phyloP scores from a whole-genome alignment of 208 protist species.

The Crithidia bombi region DNA sequence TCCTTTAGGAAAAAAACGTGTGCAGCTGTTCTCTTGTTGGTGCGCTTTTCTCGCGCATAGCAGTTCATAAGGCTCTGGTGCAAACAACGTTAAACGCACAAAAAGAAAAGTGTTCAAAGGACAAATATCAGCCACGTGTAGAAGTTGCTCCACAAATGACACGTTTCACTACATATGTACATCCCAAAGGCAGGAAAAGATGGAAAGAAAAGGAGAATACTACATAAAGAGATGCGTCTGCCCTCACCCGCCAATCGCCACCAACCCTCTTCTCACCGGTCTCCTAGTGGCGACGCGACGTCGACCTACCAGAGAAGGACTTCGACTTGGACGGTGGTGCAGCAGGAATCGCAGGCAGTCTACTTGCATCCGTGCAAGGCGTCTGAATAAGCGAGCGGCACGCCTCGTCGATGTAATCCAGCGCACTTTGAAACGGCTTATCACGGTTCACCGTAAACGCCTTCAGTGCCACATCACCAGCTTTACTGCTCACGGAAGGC shows the following conservation, averaged over 20 bases:
- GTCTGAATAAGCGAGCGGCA: constrained; percentile 37
- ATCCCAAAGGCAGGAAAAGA: neutral
- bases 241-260: too few relatives aligned
- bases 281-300: constrained; percentile 21
- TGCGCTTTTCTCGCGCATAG: too few relatives aligned
- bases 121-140: neutral
- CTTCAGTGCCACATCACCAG: neutral
- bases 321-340: constrained; percentile 36
- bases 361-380: constrained; percentile 25
- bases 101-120: constrained; percentile 7
- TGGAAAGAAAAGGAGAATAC: constrained; percentile 4
- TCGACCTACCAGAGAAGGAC: constrained; percentile 11
- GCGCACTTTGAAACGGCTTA: constrained; percentile 35
- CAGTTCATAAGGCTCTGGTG: too few relatives aligned
- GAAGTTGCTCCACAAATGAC: too few relatives aligned
- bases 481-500: neutral
- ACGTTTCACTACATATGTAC: constrained; percentile 5
- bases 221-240: neutral
- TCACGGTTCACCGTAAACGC: constrained; percentile 18
- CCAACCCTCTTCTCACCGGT: too few relatives aligned
- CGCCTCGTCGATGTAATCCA: constrained; percentile 53
- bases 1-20: too few relatives aligned
- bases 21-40: too few relatives aligned
- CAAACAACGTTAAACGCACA: constrained; percentile 8
- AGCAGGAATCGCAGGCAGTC: constrained; percentile 28